Evolutionary conservation across 805 yeast genomes (phyloP).

Genomic region (Pichia nakasei): DNA sequence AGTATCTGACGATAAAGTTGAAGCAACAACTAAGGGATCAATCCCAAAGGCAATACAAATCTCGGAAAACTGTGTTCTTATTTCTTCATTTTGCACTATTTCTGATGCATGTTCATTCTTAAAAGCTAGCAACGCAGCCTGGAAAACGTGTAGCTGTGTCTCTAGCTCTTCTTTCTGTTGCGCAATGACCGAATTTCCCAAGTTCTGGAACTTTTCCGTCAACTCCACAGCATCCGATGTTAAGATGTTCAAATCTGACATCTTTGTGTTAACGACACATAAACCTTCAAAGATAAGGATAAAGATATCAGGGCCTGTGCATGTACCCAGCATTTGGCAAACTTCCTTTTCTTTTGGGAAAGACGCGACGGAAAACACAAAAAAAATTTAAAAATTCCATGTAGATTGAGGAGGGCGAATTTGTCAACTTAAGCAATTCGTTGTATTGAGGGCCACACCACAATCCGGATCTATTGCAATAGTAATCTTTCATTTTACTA

Average conservation of each 20-base stretch:
- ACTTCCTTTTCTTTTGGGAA: no score
- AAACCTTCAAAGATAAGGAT: no score
- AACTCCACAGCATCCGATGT: not conserved
- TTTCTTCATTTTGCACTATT: slow-evolving; percentile 52
- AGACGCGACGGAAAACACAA: no score
- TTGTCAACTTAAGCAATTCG: no score
- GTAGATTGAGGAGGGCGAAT: no score
- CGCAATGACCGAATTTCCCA: slow-evolving; percentile 43
- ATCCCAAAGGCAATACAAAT: slow-evolving; percentile 78
- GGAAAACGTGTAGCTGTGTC: slow-evolving; percentile 70
- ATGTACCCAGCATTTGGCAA: no score
- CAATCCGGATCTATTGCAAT: no score
- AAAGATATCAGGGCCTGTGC: no score
- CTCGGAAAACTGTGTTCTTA: slow-evolving; percentile 62
- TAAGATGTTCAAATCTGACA: not conserved
- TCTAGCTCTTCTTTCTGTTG: slow-evolving; percentile 52
- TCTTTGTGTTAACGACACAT: not conserved
- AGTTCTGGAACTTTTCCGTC: slow-evolving; percentile 33
- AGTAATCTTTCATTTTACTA: no score
- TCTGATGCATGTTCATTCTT: slow-evolving; percentile 65
- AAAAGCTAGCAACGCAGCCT: slow-evolving; percentile 65
- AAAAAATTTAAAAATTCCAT: no score
- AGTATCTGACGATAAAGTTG: slow-evolving; percentile 14
- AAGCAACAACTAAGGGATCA: slow-evolving; percentile 54
- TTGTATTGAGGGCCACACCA: no score